Percentiles rank a stretch among this genome's conserved stretches.
phyloP scores from a whole-genome alignment of 805 yeast genomes.

The Candida nonsorbophila region DNA sequence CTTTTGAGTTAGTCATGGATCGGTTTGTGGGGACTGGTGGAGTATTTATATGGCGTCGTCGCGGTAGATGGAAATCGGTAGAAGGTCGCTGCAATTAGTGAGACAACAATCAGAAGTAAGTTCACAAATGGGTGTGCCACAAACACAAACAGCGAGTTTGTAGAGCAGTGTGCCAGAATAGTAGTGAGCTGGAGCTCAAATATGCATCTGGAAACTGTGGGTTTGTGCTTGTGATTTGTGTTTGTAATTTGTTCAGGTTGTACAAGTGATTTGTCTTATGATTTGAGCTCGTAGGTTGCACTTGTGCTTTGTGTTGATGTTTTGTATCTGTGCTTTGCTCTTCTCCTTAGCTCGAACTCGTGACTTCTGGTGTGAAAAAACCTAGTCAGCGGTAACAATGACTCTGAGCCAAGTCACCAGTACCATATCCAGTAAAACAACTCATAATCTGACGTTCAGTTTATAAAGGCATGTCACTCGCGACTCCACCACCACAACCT shows the following conservation, averaged over 20 bases:
- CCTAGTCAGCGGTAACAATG: background rate
- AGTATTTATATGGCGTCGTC: slow-evolving; percentile 1
- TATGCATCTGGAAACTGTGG: too few relatives aligned
- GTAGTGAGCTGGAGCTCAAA: too few relatives aligned
- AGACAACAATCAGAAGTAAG: background rate
- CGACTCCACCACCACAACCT: background rate
- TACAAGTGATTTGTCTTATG: too few relatives aligned
- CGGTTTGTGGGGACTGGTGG: background rate
- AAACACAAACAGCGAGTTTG: background rate
- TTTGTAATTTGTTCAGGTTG: too few relatives aligned
- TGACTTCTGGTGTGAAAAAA: too few relatives aligned
- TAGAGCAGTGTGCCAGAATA: background rate
- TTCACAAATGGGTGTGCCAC: background rate
- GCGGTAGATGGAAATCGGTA: slow-evolving; percentile 2
- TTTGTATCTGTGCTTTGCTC: too few relatives aligned
- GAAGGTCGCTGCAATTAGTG: background rate
- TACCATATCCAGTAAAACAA: background rate
- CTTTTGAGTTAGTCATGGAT: slow-evolving; percentile 37
- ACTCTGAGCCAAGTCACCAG: background rate
- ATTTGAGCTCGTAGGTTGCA: too few relatives aligned
- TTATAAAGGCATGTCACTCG: background rate
- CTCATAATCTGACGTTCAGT: background rate
- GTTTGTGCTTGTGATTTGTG: too few relatives aligned
- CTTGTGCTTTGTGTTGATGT: too few relatives aligned
- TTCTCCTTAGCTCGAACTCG: too few relatives aligned